Evolutionary conservation across 352 stramenopile species (phyloP).

Genomic region (Pseudoperonospora humuli): DNA sequence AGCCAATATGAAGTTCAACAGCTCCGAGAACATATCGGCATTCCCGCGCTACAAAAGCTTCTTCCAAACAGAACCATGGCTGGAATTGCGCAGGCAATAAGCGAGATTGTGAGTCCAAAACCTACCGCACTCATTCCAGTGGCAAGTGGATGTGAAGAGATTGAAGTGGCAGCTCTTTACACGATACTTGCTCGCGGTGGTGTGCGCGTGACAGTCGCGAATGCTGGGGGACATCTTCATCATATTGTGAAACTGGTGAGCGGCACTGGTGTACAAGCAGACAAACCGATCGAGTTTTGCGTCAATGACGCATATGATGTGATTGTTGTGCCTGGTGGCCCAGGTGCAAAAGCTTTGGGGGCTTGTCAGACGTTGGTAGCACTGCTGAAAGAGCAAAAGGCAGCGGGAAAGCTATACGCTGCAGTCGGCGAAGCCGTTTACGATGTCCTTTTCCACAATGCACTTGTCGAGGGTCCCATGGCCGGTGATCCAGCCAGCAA

Average conservation of each 20-base stretch:
- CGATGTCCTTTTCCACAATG: conserved; percentile 51
- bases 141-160: conserved; percentile 53
- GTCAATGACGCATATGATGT: conserved; percentile 48
- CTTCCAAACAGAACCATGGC: conserved; percentile 26
- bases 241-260: conserved; percentile 50
- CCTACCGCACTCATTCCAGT: conserved; percentile 58
- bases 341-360: conserved; percentile 41
- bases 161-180: conserved; percentile 47
- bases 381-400: conserved; percentile 49
- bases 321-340: conserved; percentile 56
- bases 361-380: conserved; percentile 31
- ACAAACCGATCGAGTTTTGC: conserved; percentile 60
- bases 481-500: conserved; percentile 34
- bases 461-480: conserved; percentile 37
- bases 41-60: conserved; percentile 1
- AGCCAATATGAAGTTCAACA: conserved; percentile 22
- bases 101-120: conserved; percentile 52
- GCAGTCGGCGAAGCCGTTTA: conserved; percentile 44
- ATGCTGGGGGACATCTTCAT: conserved; percentile 36
- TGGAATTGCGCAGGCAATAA: conserved; percentile 38
- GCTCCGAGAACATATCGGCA: neutral
- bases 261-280: conserved; percentile 46
- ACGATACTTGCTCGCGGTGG: conserved; percentile 48
- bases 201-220: conserved; percentile 56
- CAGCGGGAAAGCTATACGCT: conserved; percentile 36